phyloP scores from a whole-genome alignment of 768 basidiomycete species.

The Agrocybe praecox region DNA sequence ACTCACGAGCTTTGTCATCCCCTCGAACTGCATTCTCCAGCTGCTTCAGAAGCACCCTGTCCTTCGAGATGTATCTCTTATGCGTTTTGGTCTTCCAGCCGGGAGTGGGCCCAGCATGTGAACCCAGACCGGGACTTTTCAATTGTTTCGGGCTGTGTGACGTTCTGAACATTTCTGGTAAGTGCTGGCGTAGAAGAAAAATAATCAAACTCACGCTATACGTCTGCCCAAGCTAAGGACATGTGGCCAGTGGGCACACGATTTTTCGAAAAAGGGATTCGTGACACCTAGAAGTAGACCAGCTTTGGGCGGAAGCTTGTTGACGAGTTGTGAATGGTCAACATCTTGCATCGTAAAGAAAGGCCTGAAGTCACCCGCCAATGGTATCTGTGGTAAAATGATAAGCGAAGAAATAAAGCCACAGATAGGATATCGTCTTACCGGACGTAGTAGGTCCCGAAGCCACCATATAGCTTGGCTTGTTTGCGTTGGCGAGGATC shows the following conservation, averaged over 20 bases:
- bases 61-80: slow-evolving; percentile 84
- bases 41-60: slow-evolving; percentile 69
- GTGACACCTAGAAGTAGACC: slow-evolving; percentile 85
- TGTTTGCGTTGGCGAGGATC: slow-evolving; percentile 74
- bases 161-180: neutral
- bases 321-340: slow-evolving; percentile 77
- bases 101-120: slow-evolving; percentile 55
- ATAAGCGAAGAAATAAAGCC: neutral
- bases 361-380: slow-evolving; percentile 84
- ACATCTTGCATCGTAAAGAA: slow-evolving; percentile 97
- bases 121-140: slow-evolving; percentile 26
- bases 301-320: slow-evolving; percentile 76
- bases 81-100: slow-evolving; percentile 83
- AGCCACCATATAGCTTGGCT: slow-evolving; percentile 95
- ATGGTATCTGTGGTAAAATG: slow-evolving; percentile 61
- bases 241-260: slow-evolving; percentile 87
- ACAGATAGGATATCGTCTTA: slow-evolving; percentile 33
- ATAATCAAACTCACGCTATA: slow-evolving; percentile 37
- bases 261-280: slow-evolving; percentile 83
- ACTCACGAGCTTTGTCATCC: slow-evolving; percentile 55
- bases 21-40: slow-evolving; percentile 64
- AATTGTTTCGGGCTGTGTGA: slow-evolving; percentile 15
- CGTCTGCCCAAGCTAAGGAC: slow-evolving; percentile 67
- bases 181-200: neutral
- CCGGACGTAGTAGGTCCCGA: slow-evolving; percentile 82